Evolutionary conservation across 2,329 filamentous ascomycete species (phyloP).

Genomic region (Penicillium griseofulvum): DNA sequence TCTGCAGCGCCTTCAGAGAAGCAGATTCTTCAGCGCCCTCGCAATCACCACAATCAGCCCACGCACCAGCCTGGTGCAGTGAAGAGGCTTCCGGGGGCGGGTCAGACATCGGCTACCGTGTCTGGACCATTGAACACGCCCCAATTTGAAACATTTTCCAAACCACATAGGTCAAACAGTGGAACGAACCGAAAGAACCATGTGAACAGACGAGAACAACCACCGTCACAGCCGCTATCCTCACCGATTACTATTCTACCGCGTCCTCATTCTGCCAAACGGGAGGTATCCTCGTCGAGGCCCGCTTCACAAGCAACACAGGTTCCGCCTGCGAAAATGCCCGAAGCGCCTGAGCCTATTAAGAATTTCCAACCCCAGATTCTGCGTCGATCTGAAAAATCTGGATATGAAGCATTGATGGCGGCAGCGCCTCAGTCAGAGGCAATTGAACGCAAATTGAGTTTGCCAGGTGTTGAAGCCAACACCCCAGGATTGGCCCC

Average conservation of each 20-base stretch:
- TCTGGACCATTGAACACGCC: slow-evolving; percentile 42
- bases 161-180: slow-evolving; percentile 24
- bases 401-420: slow-evolving; percentile 30
- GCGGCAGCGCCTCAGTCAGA: slow-evolving; percentile 5
- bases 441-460: slow-evolving; percentile 12
- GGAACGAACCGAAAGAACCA: slow-evolving; percentile 23
- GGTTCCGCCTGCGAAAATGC: slow-evolving; percentile 11
- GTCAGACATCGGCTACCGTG: slow-evolving; percentile 39
- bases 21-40: slow-evolving; percentile 35
- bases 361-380: slow-evolving; percentile 56
- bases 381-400: slow-evolving; percentile 50
- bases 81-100: slow-evolving; percentile 15
- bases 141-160: slow-evolving; percentile 37
- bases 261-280: slow-evolving; percentile 34
- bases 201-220: slow-evolving; percentile 22
- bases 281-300: slow-evolving; percentile 21
- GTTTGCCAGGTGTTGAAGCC: slow-evolving; percentile 11
- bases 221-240: slow-evolving; percentile 22
- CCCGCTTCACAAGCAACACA: slow-evolving; percentile 12
- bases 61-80: slow-evolving; percentile 15
- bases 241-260: slow-evolving; percentile 41
- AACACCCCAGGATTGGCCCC: slow-evolving; percentile 16
- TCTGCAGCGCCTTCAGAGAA: slow-evolving; percentile 22
- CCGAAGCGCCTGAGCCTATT: slow-evolving; percentile 33
- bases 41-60: slow-evolving; percentile 8